These are phyloP conservation scores for Edaphochlamys debaryana DNA, from an alignment of 139 green algal species.

Conservation along the genomic window DNA sequence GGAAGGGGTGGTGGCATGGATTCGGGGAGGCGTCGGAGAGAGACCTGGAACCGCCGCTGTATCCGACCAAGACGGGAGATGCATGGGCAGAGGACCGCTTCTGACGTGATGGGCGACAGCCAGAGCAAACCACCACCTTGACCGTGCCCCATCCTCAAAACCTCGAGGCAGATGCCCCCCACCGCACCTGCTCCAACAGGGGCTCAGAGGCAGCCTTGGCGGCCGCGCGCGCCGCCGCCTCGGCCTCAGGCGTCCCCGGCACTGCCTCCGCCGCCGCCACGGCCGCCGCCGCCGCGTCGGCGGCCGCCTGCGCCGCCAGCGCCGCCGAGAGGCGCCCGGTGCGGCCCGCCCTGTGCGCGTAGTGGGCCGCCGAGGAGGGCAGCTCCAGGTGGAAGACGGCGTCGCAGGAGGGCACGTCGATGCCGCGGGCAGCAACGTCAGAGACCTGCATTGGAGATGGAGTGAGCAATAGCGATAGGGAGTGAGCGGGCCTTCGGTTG, in stretches of 20 bases:
- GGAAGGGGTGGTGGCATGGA: too few species aligned
- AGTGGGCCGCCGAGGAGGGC: conserved; percentile 83
- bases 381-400: conserved; percentile 94
- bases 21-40: too few species aligned
- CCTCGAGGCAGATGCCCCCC: too few species aligned
- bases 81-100: too few species aligned
- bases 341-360: conserved; percentile 75
- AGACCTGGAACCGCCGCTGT: too few species aligned
- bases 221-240: not conserved
- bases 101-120: too few species aligned
- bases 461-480: too few species aligned
- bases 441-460: conserved; percentile 39
- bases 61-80: too few species aligned
- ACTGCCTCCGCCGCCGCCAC: not conserved
- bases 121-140: too few species aligned
- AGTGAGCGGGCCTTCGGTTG: too few species aligned
- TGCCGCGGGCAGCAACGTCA: conserved; percentile 91
- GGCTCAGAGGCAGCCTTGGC: not conserved
- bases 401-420: conserved; percentile 91
- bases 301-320: conserved; percentile 9
- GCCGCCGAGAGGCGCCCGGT: conserved; percentile 20
- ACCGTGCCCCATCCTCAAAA: too few species aligned
- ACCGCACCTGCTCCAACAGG: conserved; percentile 48
- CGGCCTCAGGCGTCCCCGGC: not conserved
- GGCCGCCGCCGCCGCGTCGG: not conserved